Percentiles rank a stretch among this genome's conserved stretches.
phyloP scores from a whole-genome alignment of 2,329 filamentous ascomycete species.

The Scedosporium minutisporum region DNA sequence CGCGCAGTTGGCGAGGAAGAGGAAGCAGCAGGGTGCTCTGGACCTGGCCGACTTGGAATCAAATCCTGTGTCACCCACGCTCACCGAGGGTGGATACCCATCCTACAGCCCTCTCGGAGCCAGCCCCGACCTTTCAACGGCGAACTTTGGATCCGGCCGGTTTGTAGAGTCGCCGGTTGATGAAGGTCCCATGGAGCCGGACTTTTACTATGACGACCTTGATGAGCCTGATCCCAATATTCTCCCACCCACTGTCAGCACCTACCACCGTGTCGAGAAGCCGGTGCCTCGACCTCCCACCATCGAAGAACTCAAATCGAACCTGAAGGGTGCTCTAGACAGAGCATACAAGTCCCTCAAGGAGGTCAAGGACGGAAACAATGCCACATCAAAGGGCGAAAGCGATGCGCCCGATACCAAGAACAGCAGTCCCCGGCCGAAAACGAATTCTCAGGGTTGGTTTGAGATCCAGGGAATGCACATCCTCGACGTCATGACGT shows the following conservation, averaged over 20 bases:
- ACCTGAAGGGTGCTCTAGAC: constrained; percentile 57
- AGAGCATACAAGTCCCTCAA: constrained; percentile 60
- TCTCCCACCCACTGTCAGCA: constrained; percentile 94
- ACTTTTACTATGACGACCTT: constrained; percentile 48
- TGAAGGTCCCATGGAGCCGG: constrained; percentile 22
- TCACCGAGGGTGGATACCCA: constrained; percentile 35
- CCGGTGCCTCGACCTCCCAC: constrained; percentile 77
- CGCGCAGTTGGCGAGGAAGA: constrained; percentile 69
- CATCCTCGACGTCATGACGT: constrained; percentile 81
- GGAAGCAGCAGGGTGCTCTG: constrained; percentile 46
- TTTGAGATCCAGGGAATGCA: constrained; percentile 86
- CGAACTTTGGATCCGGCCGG: constrained; percentile 24
- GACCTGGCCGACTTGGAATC: constrained; percentile 44
- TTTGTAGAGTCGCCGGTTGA: constrained; percentile 40
- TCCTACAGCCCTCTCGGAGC: constrained; percentile 50
- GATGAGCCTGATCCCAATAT: constrained; percentile 64
- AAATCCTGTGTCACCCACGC: constrained; percentile 14
- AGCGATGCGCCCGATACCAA: constrained; percentile 15
- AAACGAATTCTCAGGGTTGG: constrained; percentile 54
- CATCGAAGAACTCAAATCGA: constrained; percentile 62
- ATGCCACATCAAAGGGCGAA: constrained; percentile 8
- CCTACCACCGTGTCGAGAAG: constrained; percentile 79
- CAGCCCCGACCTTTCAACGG: constrained; percentile 43
- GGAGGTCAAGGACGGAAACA: constrained; percentile 37
- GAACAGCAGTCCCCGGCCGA: constrained; percentile 25